Evolutionary conservation across 129 eudicot genomes (phyloP).

Genomic region (Saussurea involucrata): DNA sequence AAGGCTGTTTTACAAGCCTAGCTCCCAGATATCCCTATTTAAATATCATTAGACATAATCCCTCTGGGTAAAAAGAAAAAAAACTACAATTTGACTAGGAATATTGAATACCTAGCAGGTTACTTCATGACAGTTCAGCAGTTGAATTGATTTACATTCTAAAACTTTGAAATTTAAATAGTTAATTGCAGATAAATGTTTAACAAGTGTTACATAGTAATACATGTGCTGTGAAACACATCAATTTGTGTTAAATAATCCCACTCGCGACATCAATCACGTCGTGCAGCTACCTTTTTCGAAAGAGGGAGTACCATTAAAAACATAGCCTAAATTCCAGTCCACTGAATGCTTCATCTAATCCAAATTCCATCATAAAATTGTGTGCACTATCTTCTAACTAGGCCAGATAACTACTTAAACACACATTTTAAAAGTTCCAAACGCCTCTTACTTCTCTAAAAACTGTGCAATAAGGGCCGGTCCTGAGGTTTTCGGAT

Average conservation of each 20-base stretch:
- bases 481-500: too few relatives aligned
- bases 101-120: background rate
- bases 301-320: background rate
- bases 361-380: too few relatives aligned
- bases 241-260: background rate
- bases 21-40: too few relatives aligned
- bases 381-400: too few relatives aligned
- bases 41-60: too few relatives aligned
- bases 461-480: too few relatives aligned
- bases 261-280: background rate
- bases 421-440: too few relatives aligned
- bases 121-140: background rate
- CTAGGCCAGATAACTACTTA: too few relatives aligned
- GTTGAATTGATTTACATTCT: background rate
- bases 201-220: background rate
- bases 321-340: background rate
- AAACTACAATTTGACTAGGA: too few relatives aligned
- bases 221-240: background rate
- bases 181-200: background rate
- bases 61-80: too few relatives aligned
- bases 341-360: too few relatives aligned
- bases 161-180: background rate
- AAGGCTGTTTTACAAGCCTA: background rate
- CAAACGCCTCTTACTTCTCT: too few relatives aligned
- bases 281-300: background rate